Conservation (phyloP, 164 flowering plant species). For the Magnolia sinica region DNA sequence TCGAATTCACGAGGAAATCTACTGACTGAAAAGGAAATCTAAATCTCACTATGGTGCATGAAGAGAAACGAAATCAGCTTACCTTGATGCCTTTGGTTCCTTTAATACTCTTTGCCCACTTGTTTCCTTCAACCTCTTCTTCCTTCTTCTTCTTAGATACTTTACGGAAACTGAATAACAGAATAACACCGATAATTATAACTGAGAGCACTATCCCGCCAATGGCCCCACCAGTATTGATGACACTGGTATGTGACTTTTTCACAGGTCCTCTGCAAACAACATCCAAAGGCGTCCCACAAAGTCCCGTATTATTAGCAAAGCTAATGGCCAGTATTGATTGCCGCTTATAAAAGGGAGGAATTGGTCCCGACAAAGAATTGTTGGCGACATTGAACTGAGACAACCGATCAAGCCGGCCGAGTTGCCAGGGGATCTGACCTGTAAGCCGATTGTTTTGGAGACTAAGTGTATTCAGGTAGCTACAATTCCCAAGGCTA, state of each 20-base stretch:
- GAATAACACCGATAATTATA: conserved; percentile 22
- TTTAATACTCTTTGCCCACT: conserved; percentile 68
- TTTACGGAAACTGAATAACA: conserved; percentile 27
- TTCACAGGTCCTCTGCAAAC: conserved; percentile 25
- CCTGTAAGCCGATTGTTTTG: conserved; percentile 58
- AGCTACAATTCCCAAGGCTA: conserved; percentile 43
- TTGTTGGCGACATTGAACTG: conserved; percentile 55
- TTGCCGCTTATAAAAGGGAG: conserved; percentile 23
- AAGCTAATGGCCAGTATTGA: conserved; percentile 19
- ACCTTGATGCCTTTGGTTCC: conserved; percentile 64
- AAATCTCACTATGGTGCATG: too few species aligned
- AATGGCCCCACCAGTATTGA: conserved; percentile 48
- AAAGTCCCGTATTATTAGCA: conserved; percentile 58
- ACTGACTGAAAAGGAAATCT: too few species aligned
- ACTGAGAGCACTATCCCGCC: conserved; percentile 40
- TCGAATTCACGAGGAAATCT: too few species aligned
- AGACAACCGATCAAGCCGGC: conserved; percentile 43
- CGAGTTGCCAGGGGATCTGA: conserved; percentile 48
- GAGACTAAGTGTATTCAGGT: conserved; percentile 57
- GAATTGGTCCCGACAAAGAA: conserved; percentile 52
- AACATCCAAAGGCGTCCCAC: conserved; percentile 41
- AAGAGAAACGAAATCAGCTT: conserved; percentile 9
- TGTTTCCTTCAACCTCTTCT: conserved; percentile 70
- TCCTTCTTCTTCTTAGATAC: conserved; percentile 39
- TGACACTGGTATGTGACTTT: conserved; percentile 26